A percentile compares a stretch with the other conserved stretches of the same genome.
phyloP scores from a whole-genome alignment of 805 yeast genomes.

The Spathaspora hagerdaliae region DNA sequence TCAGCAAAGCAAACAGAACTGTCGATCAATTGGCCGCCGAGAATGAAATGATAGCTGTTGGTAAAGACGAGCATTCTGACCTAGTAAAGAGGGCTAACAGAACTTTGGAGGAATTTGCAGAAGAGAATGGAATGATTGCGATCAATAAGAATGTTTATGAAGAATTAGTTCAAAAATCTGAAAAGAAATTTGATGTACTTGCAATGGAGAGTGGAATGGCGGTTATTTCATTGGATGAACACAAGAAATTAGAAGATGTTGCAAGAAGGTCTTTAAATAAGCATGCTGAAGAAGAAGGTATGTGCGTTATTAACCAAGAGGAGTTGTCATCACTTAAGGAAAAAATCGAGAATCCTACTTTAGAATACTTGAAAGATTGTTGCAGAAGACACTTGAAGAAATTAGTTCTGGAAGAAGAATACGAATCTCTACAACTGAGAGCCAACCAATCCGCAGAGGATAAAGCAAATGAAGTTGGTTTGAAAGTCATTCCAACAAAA shows the following conservation, averaged over 20 bases:
- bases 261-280: constrained; percentile 5
- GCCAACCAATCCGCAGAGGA: constrained; percentile 10
- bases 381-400: constrained; percentile 6
- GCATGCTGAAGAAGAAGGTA: constrained; percentile 20
- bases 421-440: constrained; percentile 6
- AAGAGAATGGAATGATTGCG: background rate
- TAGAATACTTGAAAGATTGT: constrained; percentile 21
- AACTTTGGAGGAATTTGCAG: background rate
- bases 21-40: constrained; percentile 1
- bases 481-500: constrained; percentile 2
- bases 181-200: constrained; percentile 2
- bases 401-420: constrained; percentile 8
- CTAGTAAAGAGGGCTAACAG: constrained; percentile 2
- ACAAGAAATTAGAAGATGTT: constrained; percentile 6
- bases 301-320: constrained; percentile 10
- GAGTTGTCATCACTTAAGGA: constrained; percentile 7
- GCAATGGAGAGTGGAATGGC: constrained; percentile 8
- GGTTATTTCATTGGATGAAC: constrained; percentile 7
- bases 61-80: constrained; percentile 6
- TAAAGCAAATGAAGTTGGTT: constrained; percentile 8
- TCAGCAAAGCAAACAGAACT: background rate
- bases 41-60: constrained; percentile 4
- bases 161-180: constrained; percentile 9
- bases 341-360: constrained; percentile 19
- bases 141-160: constrained; percentile 5